Evolutionary conservation across 192 early-diverging fungal species (phyloP), one percentile per base, ranked within the genome.

Genomic region (Powellomyces hirtus): DNA sequence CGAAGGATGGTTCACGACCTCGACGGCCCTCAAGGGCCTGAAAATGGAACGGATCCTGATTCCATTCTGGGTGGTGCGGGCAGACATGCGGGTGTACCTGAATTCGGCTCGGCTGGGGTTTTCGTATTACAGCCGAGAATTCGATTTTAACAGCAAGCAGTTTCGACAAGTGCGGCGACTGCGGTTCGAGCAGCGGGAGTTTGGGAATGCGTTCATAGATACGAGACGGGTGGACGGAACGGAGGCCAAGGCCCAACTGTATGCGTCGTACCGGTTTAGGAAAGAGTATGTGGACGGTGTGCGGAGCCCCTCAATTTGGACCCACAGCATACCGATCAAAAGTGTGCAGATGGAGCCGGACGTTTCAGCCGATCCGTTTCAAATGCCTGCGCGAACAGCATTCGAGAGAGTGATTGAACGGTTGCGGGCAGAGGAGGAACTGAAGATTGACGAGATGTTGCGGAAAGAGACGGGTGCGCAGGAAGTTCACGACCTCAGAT

Each of bases 211-310:
- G 33, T 29, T 35, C n/a, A 1, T 58, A n/a, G 16, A 26, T 27
- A 58, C 65, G 27, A 27, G 35, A 27, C 14, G 27, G 16, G 26
- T 67, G 20, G 33, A 35, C 33, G 67, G 67, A 13, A 49, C 55
- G 14, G 67, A 69, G 34, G 11, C 6, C 0, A 3, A 8, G 14
- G 37, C 67, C 10, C 67, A 69, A 40, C 33, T 45, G n/a, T 69
- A 69, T 35, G 67, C 67, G 14, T 69, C 67, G 0, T 60, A 24
- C 22, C 67, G 67, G 1, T 69, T 49, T 27, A 16, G 33, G 27
- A 24, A 38, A 14, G 57, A 60, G 35, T 69, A 69, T 34, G 67
- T 60, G 10, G 67, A 69, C 14, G 67, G 67, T 18, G 30, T 69
- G 13, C 58, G 57, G 0, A 31, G 24, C 1, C 57, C 67, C 8